Base-by-base conservation (phyloP, 331 rosid species). In the Spiraea crenata region DNA sequence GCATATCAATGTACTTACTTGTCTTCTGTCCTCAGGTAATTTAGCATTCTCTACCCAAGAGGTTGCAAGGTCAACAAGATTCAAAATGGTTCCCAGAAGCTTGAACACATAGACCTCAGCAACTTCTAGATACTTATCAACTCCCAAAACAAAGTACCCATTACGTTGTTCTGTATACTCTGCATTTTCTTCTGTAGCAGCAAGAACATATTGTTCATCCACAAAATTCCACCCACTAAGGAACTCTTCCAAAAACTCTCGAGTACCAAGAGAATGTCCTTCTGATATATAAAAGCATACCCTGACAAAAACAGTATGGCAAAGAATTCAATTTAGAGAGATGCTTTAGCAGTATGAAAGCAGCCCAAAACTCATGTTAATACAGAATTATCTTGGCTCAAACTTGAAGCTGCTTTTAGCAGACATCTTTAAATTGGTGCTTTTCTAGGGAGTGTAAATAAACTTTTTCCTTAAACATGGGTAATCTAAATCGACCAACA, bases 31-130 rank as follows among this genome's bases (percentile, higher is more conserved):
- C 76, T 87, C 84, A 1, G 96, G 96, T 68, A 92, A 75, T 60
- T 85, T 73, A 70, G 96, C 93, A 74, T 81, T 88, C 72, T 84
- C 86, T 64, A 90, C 83, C 96, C 96, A 92, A 12, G 87, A 81
- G 76, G 88, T 78, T 16, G 98, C 95, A 40, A 78, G 77, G 51
- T 87, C 77, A 6, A 82, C 47, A 60, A 85, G 80, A 59, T 87
- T 70, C 67, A 67, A 64, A 80, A 76, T 65, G 19, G 82, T 75
- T 16, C 74, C 89, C 51, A 86, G 82, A 73, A 89, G 77, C 37
- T 76, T 77, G 66, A 77, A 9, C 45, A 76, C 80, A 73, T 90
- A 90, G 66, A 93, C 58, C 76, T 93, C 97, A 41, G 84, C 95
- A 71, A 90, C 76, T 81, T 89, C 82, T 52, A 89, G 57, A 86